Conservation (phyloP, 164 flowering plant genomes). For the Piper betle region DNA sequence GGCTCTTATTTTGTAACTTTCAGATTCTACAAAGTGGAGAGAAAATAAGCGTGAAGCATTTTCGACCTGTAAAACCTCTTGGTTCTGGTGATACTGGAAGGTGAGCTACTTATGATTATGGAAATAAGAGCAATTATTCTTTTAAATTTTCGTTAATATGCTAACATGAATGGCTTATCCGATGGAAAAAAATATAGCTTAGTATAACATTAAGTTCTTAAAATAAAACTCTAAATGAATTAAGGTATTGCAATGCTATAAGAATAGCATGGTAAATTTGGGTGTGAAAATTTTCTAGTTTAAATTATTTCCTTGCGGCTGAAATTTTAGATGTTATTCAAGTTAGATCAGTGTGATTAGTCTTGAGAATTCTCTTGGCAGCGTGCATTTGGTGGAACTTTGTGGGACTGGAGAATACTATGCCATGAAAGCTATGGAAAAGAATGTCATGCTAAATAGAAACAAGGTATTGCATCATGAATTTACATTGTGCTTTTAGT, state of each 20-base stretch:
- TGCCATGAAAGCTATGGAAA: constrained; percentile 99
- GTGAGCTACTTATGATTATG: constrained; percentile 19
- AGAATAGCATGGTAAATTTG: no score
- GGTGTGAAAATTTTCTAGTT: no score
- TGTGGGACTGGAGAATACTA: constrained; percentile 64
- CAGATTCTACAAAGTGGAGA: constrained; percentile 76
- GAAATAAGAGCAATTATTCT: background rate
- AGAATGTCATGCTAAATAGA: constrained; percentile 80
- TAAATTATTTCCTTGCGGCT: no score
- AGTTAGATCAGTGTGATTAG: background rate
- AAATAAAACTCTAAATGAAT: no score
- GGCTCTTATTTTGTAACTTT: background rate
- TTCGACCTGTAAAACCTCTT: constrained; percentile 74
- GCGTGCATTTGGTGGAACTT: constrained; percentile 95
- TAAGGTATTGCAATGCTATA: no score
- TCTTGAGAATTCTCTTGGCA: constrained; percentile 14
- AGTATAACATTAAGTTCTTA: no score
- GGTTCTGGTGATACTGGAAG: constrained; percentile 99
- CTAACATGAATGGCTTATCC: background rate
- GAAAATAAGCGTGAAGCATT: constrained; percentile 69
- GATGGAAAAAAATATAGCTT: no score
- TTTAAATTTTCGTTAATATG: background rate
- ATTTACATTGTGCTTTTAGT: background rate
- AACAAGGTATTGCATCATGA: constrained; percentile 53
- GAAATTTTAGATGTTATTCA: no score